phyloP scores from a whole-genome alignment of 106 monocot species.

The Phalaenopsis equestris region DNA sequence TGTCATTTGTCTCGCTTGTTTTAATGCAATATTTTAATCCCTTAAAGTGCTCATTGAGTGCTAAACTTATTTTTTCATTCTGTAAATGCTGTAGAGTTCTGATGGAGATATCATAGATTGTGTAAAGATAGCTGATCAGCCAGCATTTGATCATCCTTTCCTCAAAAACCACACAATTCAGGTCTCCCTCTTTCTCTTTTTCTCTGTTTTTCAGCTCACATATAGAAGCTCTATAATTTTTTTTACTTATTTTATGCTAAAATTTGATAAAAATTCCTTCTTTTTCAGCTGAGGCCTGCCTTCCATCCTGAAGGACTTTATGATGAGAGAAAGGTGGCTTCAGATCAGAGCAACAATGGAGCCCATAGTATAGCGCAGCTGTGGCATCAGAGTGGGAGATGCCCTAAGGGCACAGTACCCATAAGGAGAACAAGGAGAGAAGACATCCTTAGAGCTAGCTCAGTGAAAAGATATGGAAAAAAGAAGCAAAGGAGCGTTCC shows the following conservation, averaged over 20 bases:
- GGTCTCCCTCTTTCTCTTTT: neutral
- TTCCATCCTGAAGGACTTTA: constrained; percentile 49
- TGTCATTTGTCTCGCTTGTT: too few species aligned
- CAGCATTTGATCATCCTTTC: constrained; percentile 16
- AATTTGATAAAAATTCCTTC: neutral
- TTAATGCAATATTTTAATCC: neutral
- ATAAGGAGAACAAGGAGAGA: constrained; percentile 57
- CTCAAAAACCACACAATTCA: constrained; percentile 16
- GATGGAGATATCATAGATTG: constrained; percentile 22
- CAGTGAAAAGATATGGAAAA: constrained; percentile 43
- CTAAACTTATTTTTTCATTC: neutral
- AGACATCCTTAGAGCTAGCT: constrained; percentile 54
- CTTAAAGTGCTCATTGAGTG: neutral
- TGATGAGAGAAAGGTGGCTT: constrained; percentile 30
- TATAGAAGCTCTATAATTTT: neutral
- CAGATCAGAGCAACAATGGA: neutral
- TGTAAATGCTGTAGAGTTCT: constrained; percentile 6
- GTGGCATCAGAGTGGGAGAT: constrained; percentile 54
- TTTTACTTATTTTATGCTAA: neutral
- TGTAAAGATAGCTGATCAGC: constrained; percentile 10
- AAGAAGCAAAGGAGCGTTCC: constrained; percentile 43
- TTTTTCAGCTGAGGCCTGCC: constrained; percentile 40
- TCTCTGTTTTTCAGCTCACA: neutral
- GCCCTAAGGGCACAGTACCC: constrained; percentile 55
- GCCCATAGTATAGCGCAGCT: constrained; percentile 24